A percentile compares a stretch with the other conserved stretches of the same genome.
These are phyloP conservation scores for Castanea mollissima DNA, from an alignment of 306 rosid genomes.

Conservation along the genomic window DNA sequence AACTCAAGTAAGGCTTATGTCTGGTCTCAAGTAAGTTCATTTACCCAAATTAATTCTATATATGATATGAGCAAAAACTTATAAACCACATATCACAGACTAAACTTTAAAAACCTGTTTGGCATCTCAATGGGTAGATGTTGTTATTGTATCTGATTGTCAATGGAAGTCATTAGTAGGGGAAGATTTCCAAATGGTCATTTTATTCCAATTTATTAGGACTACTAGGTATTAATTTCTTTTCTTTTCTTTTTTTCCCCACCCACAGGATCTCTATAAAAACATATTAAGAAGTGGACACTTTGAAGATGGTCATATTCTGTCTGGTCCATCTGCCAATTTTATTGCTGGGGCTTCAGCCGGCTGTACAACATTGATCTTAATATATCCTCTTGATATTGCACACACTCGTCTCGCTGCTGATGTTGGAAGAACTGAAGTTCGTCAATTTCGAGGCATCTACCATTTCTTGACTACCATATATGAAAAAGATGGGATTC, in stretches of 20 bases:
- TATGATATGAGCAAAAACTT: background rate
- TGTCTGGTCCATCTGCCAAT: conserved; percentile 79
- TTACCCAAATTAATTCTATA: background rate
- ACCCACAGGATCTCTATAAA: conserved; percentile 77
- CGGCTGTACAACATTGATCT: conserved; percentile 76
- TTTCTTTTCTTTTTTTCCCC: conserved; percentile 5
- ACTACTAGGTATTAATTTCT: conserved; percentile 9
- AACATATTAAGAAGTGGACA: conserved; percentile 61
- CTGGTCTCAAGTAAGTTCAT: background rate
- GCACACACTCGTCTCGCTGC: conserved; percentile 99
- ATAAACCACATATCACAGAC: background rate
- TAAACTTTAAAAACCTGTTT: background rate
- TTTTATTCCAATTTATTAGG: conserved; percentile 1
- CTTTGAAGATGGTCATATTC: conserved; percentile 34
- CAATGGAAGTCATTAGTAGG: background rate
- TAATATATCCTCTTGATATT: conserved; percentile 89
- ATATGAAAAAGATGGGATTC: conserved; percentile 55
- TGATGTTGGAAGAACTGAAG: conserved; percentile 68
- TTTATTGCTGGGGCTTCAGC: conserved; percentile 89
- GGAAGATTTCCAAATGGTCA: conserved; percentile 3
- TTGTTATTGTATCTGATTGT: background rate
- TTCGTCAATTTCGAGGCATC: conserved; percentile 84
- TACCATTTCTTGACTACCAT: conserved; percentile 77
- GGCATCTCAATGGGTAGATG: background rate
- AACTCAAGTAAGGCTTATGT: background rate